Conservation (phyloP, 73 alveolate species). For the Symbiodinium natans region DNA sequence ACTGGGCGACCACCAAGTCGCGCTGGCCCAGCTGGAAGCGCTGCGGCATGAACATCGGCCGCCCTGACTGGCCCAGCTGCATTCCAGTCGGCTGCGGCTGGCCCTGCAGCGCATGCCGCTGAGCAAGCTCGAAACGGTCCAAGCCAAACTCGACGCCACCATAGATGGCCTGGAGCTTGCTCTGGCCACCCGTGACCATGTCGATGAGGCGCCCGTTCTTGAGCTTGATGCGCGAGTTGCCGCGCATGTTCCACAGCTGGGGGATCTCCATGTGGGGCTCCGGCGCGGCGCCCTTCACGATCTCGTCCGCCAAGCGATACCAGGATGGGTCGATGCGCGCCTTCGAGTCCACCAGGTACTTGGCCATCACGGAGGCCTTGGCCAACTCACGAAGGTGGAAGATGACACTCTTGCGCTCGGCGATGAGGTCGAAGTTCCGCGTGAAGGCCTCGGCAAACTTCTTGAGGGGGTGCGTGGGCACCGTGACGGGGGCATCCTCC, state of each 20-base stretch:
- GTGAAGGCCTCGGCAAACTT: slow-evolving; percentile 75
- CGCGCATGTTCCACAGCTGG: slow-evolving; percentile 90
- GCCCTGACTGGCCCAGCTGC: slow-evolving; percentile 91
- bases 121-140: slow-evolving; percentile 67
- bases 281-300: slow-evolving; percentile 33
- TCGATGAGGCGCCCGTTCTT: slow-evolving; percentile 5
- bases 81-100: slow-evolving; percentile 51
- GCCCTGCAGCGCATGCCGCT: slow-evolving; percentile 85
- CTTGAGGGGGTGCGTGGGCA: slow-evolving; percentile 71
- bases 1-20: too few relatives aligned
- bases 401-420: slow-evolving; percentile 88
- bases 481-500: slow-evolving; percentile 50
- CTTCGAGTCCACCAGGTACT: slow-evolving; percentile 83
- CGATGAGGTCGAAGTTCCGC: slow-evolving; percentile 75
- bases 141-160: slow-evolving; percentile 83
- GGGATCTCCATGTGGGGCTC: slow-evolving; percentile 82
- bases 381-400: slow-evolving; percentile 90
- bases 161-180: slow-evolving; percentile 56
- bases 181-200: background rate
- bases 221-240: slow-evolving; percentile 73
- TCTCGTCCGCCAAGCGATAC: slow-evolving; percentile 69
- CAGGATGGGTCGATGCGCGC: slow-evolving; percentile 63
- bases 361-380: slow-evolving; percentile 84
- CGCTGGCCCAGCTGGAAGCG: slow-evolving; percentile 86
- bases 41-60: slow-evolving; percentile 87